Evolutionary conservation across 495 filamentous ascomycete species (phyloP), one percentile per base, ranked within the genome.

Genomic region (Xanthoparmelia taractica): DNA sequence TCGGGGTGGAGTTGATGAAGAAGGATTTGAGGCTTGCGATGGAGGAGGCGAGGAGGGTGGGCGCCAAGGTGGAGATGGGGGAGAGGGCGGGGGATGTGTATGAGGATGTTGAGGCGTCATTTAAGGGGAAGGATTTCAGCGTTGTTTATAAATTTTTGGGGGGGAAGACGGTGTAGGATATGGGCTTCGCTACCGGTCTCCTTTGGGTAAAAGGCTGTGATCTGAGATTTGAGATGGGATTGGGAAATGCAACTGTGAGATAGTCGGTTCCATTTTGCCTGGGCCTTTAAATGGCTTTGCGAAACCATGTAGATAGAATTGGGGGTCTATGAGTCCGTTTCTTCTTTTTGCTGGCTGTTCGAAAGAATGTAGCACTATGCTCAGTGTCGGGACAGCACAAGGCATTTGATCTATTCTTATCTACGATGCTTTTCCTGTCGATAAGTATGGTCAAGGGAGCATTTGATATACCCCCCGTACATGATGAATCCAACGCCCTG

Each of bases 91-190:
- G 74, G 31, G 79, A 84, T 25, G 85, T 94, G 5, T 96, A 95
- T 63, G 82, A 84, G 58, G 77, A 77, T 11, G 83, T 86, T 34
- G 76, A 85, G 63, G 80, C 87, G 25, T 64, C 73, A 23, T 87
- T 83, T 67, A 83, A 82, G 52, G 87, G 88, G 2, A 85, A 87
- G 67, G 91, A 96, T 71, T 96, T 96, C 71, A 91, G 87, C 3
- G 87, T 94, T 29, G 84, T 96, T 0, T 96, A 94, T 69, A 82
- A 86, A 67, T 92, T 86, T 78, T 61, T 94, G 37, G 80, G 77
- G 15, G 80, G 79, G 6, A 54, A 54, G 29, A 33, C 29, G 29
- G 50, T 54, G 29, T 54, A 33, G 29, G 29, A 20, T 31, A 8
- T 54, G 50, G 17, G 29, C 8, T 54, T 18, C 7, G 6, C 4